A percentile compares a stretch with the other conserved stretches of the same genome.
These are phyloP conservation scores for Acorus calamus DNA, from an alignment of 106 monocot genomes.

Conservation along the genomic window DNA sequence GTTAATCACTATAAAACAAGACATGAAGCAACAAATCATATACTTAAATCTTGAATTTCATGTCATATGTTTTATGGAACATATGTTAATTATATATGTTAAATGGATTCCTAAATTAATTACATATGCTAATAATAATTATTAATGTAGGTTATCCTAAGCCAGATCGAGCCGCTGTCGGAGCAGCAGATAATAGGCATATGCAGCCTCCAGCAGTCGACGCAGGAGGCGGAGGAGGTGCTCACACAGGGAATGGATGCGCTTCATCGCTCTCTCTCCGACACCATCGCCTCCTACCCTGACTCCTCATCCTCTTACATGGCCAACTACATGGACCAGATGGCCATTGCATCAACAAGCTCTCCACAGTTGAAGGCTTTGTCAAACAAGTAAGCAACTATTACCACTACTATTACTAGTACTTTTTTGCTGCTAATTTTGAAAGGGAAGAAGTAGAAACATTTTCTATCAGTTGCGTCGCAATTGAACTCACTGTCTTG, in stretches of 20 bases:
- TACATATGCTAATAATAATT: no score
- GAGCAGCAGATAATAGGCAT: slow-evolving; percentile 87
- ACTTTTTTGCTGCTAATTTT: no score
- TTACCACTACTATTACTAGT: no score
- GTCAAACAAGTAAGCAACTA: slow-evolving; percentile 51
- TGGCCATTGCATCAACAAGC: slow-evolving; percentile 86
- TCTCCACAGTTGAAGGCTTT: slow-evolving; percentile 66
- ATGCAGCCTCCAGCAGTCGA: slow-evolving; percentile 61
- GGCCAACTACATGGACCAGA: slow-evolving; percentile 92
- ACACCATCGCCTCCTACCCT: slow-evolving; percentile 56
- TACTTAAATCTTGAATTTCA: no score
- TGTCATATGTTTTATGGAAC: no score
- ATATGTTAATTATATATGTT: no score
- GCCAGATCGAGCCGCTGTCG: slow-evolving; percentile 65
- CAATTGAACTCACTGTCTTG: no score
- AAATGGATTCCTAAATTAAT: no score
- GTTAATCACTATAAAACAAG: no score
- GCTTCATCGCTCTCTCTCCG: slow-evolving; percentile 66
- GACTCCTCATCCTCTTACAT: slow-evolving; percentile 53
- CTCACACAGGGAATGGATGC: slow-evolving; percentile 82
- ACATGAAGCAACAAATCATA: no score
- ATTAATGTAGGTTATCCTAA: slow-evolving; percentile 35
- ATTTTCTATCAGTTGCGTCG: no score
- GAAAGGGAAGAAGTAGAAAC: no score
- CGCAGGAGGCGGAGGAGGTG: slow-evolving; percentile 79